These are phyloP conservation scores for Kwoniella dejecticola DNA, from an alignment of 768 basidiomycete genomes.

Conservation along the genomic window DNA sequence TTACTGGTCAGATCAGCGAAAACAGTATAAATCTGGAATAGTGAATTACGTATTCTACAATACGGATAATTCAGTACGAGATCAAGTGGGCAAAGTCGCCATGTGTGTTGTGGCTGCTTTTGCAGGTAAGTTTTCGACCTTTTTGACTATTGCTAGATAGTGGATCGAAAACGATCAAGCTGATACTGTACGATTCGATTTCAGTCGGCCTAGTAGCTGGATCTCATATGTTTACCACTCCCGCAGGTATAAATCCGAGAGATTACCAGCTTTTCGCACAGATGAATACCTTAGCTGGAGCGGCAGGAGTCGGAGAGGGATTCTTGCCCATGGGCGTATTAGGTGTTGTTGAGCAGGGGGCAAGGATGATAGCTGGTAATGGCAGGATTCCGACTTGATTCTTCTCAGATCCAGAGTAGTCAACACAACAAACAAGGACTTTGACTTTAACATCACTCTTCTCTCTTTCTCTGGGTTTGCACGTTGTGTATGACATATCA, in stretches of 20 bases:
- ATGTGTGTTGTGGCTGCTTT: slow-evolving; percentile 35
- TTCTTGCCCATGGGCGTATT: slow-evolving; percentile 39
- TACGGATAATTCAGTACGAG: slow-evolving; percentile 19
- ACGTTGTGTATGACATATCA: too few relatives aligned
- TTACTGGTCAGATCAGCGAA: slow-evolving; percentile 20
- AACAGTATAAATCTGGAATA: slow-evolving; percentile 25
- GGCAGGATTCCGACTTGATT: slow-evolving; percentile 16
- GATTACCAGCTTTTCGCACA: slow-evolving; percentile 41
- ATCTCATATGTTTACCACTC: slow-evolving; percentile 19
- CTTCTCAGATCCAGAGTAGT: background rate
- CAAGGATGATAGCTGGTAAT: slow-evolving; percentile 38
- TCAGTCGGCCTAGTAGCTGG: slow-evolving; percentile 41
- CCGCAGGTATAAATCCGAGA: slow-evolving; percentile 33
- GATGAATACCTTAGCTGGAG: slow-evolving; percentile 47
- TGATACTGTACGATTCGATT: slow-evolving; percentile 12
- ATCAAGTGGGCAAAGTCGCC: slow-evolving; percentile 29
- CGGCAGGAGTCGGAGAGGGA: slow-evolving; percentile 41
- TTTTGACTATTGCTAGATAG: background rate
- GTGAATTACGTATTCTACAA: slow-evolving; percentile 38
- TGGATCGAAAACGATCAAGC: slow-evolving; percentile 13
- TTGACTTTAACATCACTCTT: too few relatives aligned
- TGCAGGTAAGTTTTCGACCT: slow-evolving; percentile 29
- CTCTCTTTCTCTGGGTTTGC: too few relatives aligned
- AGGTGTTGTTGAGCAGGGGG: slow-evolving; percentile 30
- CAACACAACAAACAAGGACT: too few relatives aligned